Percentiles rank a stretch among this genome's conserved stretches.
Conservation (phyloP, 805 yeast species). For the Suhomyces vadensis region DNA sequence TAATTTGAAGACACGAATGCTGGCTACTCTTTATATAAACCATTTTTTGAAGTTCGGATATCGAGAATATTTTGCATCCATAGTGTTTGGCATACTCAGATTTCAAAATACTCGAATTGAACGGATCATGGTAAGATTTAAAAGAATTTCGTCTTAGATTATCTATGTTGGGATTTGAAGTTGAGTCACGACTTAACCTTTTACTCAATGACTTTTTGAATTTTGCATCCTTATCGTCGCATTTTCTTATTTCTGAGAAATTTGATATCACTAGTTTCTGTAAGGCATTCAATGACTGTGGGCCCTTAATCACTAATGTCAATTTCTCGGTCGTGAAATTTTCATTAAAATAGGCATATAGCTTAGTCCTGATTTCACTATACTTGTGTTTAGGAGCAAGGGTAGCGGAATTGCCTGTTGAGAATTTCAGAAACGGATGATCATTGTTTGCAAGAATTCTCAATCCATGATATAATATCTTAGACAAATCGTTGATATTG, state of each 20-base stretch:
- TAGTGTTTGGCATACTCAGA: not conserved
- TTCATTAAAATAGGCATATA: constrained; percentile 40
- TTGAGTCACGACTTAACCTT: not conserved
- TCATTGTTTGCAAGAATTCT: constrained; percentile 46
- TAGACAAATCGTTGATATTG: constrained; percentile 47
- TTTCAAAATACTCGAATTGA: not conserved
- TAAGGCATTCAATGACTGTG: constrained; percentile 61
- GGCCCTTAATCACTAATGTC: constrained; percentile 62
- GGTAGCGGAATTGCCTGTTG: constrained; percentile 64
- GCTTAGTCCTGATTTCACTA: constrained; percentile 33
- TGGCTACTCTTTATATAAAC: constrained; percentile 6
- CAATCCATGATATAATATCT: constrained; percentile 59
- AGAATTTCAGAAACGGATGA: constrained; percentile 62
- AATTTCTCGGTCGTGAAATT: constrained; percentile 51
- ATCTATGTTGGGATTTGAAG: not conserved
- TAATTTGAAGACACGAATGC: constrained; percentile 34
- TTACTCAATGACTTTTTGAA: not conserved
- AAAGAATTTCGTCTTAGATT: too few relatives aligned
- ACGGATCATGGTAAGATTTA: too few relatives aligned
- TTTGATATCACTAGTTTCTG: constrained; percentile 49
- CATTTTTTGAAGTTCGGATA: constrained; percentile 4
- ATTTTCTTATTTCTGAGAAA: constrained; percentile 37
- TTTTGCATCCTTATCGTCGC: not conserved
- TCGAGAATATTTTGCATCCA: not conserved
- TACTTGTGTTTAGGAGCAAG: constrained; percentile 37